Conservation (phyloP, 371 early-diverging fungal genomes). For the Apophysomyces variabilis region DNA sequence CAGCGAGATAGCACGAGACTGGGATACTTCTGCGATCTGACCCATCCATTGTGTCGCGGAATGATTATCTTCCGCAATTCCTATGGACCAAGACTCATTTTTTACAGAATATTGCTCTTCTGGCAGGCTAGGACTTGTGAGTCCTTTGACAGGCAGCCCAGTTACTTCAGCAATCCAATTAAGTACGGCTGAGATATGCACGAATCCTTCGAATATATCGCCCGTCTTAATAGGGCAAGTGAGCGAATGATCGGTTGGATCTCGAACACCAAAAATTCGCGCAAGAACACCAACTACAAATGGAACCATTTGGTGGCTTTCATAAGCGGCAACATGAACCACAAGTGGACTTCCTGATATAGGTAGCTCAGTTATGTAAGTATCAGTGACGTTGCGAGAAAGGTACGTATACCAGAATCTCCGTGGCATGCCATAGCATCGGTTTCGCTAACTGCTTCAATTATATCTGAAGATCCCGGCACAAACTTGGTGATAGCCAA, state of each 20-base stretch:
- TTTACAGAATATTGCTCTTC: not conserved
- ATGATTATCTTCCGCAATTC: not conserved
- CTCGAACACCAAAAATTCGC: conserved; percentile 47
- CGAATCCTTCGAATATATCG: conserved; percentile 20
- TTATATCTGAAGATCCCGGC: conserved; percentile 17
- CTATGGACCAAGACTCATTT: not conserved
- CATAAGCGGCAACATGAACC: conserved; percentile 11
- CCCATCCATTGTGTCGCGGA: not conserved
- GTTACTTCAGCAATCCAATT: conserved; percentile 22
- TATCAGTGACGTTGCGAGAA: too few species aligned
- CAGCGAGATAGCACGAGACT: not conserved
- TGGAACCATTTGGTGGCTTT: conserved; percentile 18
- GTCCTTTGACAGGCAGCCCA: conserved; percentile 14
- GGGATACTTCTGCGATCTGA: not conserved
- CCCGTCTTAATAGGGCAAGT: conserved; percentile 36
- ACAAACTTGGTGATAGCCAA: conserved; percentile 32
- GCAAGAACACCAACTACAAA: conserved; percentile 37
- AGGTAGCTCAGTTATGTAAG: not conserved
- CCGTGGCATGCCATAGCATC: conserved; percentile 44
- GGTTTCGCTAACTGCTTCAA: conserved; percentile 30
- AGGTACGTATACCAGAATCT: conserved; percentile 37
- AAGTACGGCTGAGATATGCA: conserved; percentile 19
- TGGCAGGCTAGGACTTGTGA: conserved; percentile 19
- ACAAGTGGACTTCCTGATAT: conserved; percentile 26
- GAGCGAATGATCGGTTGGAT: conserved; percentile 19